phyloP scores from a whole-genome alignment of 2,329 filamentous ascomycete species.

The Aureobasidium sp. region DNA sequence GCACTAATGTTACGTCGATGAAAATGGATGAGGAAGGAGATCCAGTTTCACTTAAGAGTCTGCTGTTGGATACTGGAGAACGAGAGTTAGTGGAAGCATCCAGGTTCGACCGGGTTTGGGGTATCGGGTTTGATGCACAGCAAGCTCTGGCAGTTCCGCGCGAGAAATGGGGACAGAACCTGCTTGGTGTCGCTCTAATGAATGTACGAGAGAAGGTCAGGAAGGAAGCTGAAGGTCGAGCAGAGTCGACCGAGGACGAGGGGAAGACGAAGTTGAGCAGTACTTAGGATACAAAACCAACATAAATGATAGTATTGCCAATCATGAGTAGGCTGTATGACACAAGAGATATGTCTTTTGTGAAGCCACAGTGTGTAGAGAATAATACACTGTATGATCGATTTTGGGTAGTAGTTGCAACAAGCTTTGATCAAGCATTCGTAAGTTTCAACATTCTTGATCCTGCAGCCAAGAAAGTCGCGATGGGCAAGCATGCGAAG shows the following conservation, averaged over 20 bases:
- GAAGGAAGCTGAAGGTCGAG: slow-evolving; percentile 27
- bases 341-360: no score
- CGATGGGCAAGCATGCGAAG: not conserved
- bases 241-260: no score
- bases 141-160: slow-evolving; percentile 42
- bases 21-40: slow-evolving; percentile 1
- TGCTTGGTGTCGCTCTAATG: slow-evolving; percentile 58
- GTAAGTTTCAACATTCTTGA: not conserved
- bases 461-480: not conserved
- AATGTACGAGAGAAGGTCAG: slow-evolving; percentile 49
- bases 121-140: slow-evolving; percentile 52
- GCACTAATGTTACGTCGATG: slow-evolving; percentile 22
- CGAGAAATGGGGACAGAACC: slow-evolving; percentile 55
- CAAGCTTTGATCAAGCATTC: not conserved
- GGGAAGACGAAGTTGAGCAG: no score
- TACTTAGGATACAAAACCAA: no score
- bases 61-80: slow-evolving; percentile 52
- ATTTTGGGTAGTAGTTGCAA: not conserved
- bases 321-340: not conserved
- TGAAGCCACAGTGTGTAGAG: no score
- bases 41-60: slow-evolving; percentile 31
- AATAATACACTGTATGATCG: not conserved
- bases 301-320: no score
- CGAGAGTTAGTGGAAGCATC: slow-evolving; percentile 53
- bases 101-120: slow-evolving; percentile 58